These are phyloP conservation scores for Bromus sterilis DNA, from an alignment of 176 grass and related monocot genomes.

Conservation along the genomic window DNA sequence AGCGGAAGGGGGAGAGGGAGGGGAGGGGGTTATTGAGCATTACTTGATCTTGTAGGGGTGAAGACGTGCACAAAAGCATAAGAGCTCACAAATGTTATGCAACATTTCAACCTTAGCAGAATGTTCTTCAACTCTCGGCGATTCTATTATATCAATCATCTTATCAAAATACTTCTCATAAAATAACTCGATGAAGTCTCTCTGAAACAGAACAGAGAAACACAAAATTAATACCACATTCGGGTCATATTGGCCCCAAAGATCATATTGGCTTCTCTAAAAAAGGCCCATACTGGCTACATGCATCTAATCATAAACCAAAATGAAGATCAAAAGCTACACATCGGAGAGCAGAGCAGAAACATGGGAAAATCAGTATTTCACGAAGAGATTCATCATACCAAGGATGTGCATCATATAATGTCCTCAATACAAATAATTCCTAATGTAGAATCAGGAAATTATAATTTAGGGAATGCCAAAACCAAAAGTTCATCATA, in stretches of 20 bases:
- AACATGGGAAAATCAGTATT: conserved; percentile 15
- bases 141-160: conserved; percentile 68
- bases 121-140: conserved; percentile 34
- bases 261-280: background rate
- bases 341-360: background rate
- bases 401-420: background rate
- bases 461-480: conserved; percentile 1
- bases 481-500: background rate
- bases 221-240: conserved; percentile 7
- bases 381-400: background rate
- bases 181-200: conserved; percentile 52
- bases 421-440: background rate
- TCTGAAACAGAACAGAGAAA: conserved; percentile 43
- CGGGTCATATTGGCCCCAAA: conserved; percentile 15
- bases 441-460: background rate
- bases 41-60: conserved; percentile 72
- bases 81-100: conserved; percentile 71
- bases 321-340: conserved; percentile 5
- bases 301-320: background rate
- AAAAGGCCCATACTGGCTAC: background rate
- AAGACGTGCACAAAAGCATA: conserved; percentile 74
- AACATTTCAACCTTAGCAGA: conserved; percentile 58
- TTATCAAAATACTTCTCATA: conserved; percentile 65
- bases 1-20: conserved; percentile 7
- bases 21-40: conserved; percentile 16